Evolutionary conservation across 2,329 filamentous ascomycete genomes (phyloP), one percentile per base, ranked within the genome.

Genomic region (Albophoma yamanashiensis): DNA sequence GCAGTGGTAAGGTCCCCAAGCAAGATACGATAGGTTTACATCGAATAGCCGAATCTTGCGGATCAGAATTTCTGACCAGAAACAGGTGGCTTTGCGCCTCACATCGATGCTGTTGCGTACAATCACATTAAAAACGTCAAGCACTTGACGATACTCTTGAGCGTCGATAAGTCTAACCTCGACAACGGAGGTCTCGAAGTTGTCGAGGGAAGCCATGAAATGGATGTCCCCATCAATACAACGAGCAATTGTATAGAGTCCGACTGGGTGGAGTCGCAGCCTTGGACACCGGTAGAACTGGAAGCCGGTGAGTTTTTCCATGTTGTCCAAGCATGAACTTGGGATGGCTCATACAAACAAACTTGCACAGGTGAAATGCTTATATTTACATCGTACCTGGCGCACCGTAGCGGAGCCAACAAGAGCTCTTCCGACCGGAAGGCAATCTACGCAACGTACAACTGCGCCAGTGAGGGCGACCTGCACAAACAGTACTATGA

Each of bases 81-180:
- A 47, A 50, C 14, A 63, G 62, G 64, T n/a, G 64, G 64, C 20
- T 65, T 65, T 43, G 64, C 64, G n/a, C 64, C 64, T 56, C 64
- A 65, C 60, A 65, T 65, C 58, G 64, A 65, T 52, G 64, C 64
- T n/a, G 53, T 63, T 31, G 64, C 64, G 5, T 65, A 65, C 60
- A 64, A 39, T 27, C 64, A 65, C 47, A 61, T 65, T 59, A 64
- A 62, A 55, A 47, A 65, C 22, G 62, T 65, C 42, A 60, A 64
- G 55, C 64, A 65, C 47, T 39, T 65, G 52, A 65, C 64, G 8
- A 62, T 65, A 27, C 60, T 65, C 14, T 58, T 65, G 5, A 64
- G 62, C 27, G 62, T 65, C 14, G 64, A 65, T 27, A 55, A 45
- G 1, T 65, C 62, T 40, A 62, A 60, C 59, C 56, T 62, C 34